Base-by-base conservation (phyloP, 208 protist genomes). In the Trypanosoma conorhini region DNA sequence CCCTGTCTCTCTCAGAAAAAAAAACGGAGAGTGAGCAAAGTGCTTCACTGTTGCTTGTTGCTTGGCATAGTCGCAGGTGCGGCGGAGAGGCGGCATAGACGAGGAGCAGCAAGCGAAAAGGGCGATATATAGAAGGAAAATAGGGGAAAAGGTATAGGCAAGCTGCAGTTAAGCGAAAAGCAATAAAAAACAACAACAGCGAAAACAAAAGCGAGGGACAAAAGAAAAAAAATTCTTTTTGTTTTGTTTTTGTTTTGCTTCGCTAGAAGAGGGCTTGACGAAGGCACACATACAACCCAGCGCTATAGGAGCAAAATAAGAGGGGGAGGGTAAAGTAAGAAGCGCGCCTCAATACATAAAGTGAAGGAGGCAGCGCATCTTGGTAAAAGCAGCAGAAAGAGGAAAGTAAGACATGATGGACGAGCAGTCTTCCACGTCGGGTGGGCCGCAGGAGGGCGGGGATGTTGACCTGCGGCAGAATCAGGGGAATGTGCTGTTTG, bases 401-500 rank as follows among this genome's bases (percentile, higher is more conserved):
- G 1, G 35, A 28, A 60, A 31, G 28, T n/a, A 56, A 46, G 12
- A 56, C 26, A 76, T 70, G 71, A 60, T 67, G 42, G 64, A 70
- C 40, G 71, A 66, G n/a, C 62, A 46, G 35, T 76, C 71, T 13
- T 76, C 71, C 44, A 35, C 13, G 1, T 70, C 71, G 24, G 62
- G 71, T 33, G 55, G 67, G 12, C 57, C 62, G 5, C 66, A 65
- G 5, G 62, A 74, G 24, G 67, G 28, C 5, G 62, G 52, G 26
- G 67, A 80, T 2, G 19, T 62, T 21, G 74, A 73, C 26, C 73
- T 60, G 28, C 80, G 72, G 67, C 82, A 80, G 57, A 87, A 87
- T 74, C 74, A 83, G 35, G 87, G 86, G 35, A 93, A 80, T 62
- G 79, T 91, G 63, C 80, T 97, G 50, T 97, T 94, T 65, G 90